phyloP scores from a whole-genome alignment of 495 filamentous ascomycete species.

The Aspergillus sclerotioniger region DNA sequence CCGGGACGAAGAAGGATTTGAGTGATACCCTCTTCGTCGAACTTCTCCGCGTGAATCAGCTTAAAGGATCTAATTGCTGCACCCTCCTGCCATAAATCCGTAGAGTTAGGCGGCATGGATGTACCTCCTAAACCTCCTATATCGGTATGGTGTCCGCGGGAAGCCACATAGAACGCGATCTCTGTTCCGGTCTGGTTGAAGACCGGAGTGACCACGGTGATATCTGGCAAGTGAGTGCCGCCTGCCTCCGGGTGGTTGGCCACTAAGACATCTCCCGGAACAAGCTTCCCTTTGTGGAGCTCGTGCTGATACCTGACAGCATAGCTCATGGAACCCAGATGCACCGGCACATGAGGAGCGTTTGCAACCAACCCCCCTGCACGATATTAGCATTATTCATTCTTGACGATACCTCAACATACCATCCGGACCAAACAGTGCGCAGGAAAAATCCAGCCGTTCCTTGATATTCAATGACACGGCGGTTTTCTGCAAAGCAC shows the following conservation, averaged over 20 bases:
- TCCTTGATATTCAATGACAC: slow-evolving; percentile 94
- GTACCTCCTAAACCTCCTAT: slow-evolving; percentile 85
- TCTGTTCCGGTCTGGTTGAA: slow-evolving; percentile 64
- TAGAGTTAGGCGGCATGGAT: slow-evolving; percentile 92
- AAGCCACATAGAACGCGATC: slow-evolving; percentile 91
- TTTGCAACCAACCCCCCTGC: slow-evolving; percentile 68
- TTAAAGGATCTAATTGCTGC: slow-evolving; percentile 91
- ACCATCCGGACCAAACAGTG: slow-evolving; percentile 77
- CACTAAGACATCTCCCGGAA: slow-evolving; percentile 88
- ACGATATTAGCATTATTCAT: neutral
- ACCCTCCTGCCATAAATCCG: slow-evolving; percentile 89
- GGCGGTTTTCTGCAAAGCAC: slow-evolving; percentile 85
- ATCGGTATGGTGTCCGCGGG: slow-evolving; percentile 73
- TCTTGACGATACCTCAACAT: slow-evolving; percentile 29
- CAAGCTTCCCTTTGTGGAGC: slow-evolving; percentile 76
- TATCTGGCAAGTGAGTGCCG: slow-evolving; percentile 84
- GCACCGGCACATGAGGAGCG: slow-evolving; percentile 83
- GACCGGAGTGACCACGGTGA: slow-evolving; percentile 83
- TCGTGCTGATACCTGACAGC: slow-evolving; percentile 81
- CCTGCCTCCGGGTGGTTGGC: slow-evolving; percentile 93
- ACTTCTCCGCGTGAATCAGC: slow-evolving; percentile 82
- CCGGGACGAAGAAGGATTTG: slow-evolving; percentile 79
- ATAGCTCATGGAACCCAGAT: slow-evolving; percentile 86
- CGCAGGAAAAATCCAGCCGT: slow-evolving; percentile 86
- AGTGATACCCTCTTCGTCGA: slow-evolving; percentile 85